A percentile compares a stretch with the other conserved stretches of the same genome.
Evolutionary conservation across 345 rosid species (phyloP).

Genomic region (Euphorbia peplus): DNA sequence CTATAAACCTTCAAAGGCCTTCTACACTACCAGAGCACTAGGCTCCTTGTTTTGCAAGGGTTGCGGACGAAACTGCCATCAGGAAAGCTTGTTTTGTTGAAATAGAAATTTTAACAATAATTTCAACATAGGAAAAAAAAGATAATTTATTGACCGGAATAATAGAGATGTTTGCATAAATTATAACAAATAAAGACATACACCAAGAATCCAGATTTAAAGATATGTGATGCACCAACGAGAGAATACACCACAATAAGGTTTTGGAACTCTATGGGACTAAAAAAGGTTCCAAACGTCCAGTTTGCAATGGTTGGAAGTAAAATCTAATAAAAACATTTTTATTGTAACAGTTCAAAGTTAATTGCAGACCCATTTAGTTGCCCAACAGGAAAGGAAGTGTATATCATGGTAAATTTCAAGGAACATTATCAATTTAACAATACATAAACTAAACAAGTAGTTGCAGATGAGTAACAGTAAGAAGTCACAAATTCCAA

Average conservation of each 20-base stretch:
- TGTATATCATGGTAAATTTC: background rate
- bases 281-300: background rate
- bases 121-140: background rate
- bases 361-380: background rate
- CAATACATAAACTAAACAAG: background rate
- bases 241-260: background rate
- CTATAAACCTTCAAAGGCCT: background rate
- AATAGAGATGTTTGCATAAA: background rate
- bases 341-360: too few species aligned
- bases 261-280: background rate
- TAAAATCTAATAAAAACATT: too few species aligned
- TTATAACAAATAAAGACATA: background rate
- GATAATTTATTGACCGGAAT: background rate
- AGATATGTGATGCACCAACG: background rate
- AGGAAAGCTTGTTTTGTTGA: background rate
- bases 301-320: background rate
- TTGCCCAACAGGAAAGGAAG: background rate
- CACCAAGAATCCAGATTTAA: background rate
- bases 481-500: background rate
- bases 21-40: background rate
- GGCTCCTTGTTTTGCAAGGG: background rate
- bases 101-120: background rate
- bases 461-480: background rate
- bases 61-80: background rate
- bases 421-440: background rate